Evolutionary conservation across 2,329 filamentous ascomycete genomes (phyloP).

Genomic region (Aspergillus amoenus): DNA sequence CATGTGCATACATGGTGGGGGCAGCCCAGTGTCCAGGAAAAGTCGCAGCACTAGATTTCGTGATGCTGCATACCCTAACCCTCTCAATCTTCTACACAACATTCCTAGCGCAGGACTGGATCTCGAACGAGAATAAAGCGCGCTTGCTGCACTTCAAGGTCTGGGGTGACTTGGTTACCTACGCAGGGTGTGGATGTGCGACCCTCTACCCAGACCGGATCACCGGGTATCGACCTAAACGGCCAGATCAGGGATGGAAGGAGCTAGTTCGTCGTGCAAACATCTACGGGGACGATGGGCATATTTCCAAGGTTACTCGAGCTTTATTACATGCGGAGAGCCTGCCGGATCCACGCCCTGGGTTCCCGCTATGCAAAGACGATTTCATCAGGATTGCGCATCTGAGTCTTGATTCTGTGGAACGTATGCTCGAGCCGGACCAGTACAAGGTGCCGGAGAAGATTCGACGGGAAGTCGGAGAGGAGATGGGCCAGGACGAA

Average conservation of each 20-base stretch:
- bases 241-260: background rate
- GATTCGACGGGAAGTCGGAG: background rate
- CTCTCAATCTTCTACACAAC: background rate
- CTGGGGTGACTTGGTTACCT: background rate
- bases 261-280: background rate
- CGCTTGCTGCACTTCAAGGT: constrained; percentile 10
- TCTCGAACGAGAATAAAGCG: constrained; percentile 4
- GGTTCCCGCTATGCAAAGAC: background rate
- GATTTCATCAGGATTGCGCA: background rate
- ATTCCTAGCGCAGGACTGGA: background rate
- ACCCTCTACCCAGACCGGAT: background rate
- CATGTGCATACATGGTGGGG: constrained; percentile 1
- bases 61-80: constrained; percentile 3
- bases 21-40: constrained; percentile 9
- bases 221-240: background rate
- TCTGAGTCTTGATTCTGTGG: background rate
- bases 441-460: background rate
- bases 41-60: constrained; percentile 3
- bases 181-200: background rate
- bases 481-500: constrained; percentile 2
- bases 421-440: background rate
- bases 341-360: background rate
- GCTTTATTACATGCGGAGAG: background rate
- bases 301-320: background rate
- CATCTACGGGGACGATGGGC: background rate